Percentiles rank a stretch among this genome's conserved stretches.
These are phyloP conservation scores for Ampelocalamus luodianensis DNA, from an alignment of 176 grass and related monocot species.

Conservation along the genomic window DNA sequence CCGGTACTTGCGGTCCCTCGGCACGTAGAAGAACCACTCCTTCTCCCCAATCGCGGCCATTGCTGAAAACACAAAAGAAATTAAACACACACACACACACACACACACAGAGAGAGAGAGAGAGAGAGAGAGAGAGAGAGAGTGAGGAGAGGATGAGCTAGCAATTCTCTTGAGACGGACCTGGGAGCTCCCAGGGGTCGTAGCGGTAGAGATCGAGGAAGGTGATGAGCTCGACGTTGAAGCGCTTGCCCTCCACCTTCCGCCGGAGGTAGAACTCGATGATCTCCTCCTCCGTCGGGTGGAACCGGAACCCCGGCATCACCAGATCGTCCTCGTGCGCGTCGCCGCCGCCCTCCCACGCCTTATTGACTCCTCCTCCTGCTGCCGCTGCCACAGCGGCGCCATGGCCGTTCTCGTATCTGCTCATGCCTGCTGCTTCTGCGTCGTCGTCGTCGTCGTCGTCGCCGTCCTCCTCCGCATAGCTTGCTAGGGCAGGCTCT, in stretches of 20 bases:
- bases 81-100: background rate
- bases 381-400: background rate
- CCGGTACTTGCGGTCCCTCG: constrained; percentile 91
- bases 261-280: constrained; percentile 98
- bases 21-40: constrained; percentile 99
- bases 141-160: no score
- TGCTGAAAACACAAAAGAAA: constrained; percentile 44
- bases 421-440: constrained; percentile 38
- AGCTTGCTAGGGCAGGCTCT: constrained; percentile 32
- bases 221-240: constrained; percentile 96
- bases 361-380: background rate
- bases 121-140: background rate
- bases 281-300: constrained; percentile 98
- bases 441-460: constrained; percentile 6
- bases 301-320: constrained; percentile 98
- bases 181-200: constrained; percentile 99
- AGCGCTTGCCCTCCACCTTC: constrained; percentile 94
- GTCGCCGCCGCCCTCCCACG: constrained; percentile 48
- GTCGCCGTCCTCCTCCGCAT: constrained; percentile 36
- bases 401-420: constrained; percentile 41
- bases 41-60: constrained; percentile 97
- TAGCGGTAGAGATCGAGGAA: constrained; percentile 96
- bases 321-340: constrained; percentile 75
- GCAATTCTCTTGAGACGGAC: constrained; percentile 33
- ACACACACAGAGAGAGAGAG: background rate